Percentiles rank a stretch among this genome's conserved stretches.
These are phyloP conservation scores for Coprinopsis strossmayeri DNA, from an alignment of 768 basidiomycete genomes.

Conservation along the genomic window DNA sequence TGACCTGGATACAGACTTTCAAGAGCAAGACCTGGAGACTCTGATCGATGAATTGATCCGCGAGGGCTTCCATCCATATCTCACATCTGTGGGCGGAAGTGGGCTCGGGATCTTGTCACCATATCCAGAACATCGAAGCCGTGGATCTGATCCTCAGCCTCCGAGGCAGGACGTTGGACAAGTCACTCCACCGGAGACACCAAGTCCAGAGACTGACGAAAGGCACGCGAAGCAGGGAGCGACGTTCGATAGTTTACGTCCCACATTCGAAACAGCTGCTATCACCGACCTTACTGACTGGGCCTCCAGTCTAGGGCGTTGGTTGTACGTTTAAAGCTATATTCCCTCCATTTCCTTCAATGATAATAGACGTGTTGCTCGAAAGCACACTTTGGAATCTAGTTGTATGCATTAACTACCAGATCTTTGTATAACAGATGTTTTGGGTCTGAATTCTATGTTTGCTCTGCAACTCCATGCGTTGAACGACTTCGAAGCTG, in stretches of 20 bases:
- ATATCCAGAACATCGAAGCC: conserved; percentile 37
- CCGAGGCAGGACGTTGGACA: conserved; percentile 25
- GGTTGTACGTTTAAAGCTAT: conserved; percentile 47
- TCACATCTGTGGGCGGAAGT: conserved; percentile 89
- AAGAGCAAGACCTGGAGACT: conserved; percentile 45
- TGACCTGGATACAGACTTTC: conserved; percentile 52
- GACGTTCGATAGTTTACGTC: conserved; percentile 27
- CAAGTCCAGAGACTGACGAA: conserved; percentile 24
- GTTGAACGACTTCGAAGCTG: too few species aligned
- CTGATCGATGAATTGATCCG: conserved; percentile 55
- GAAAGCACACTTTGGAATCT: too few species aligned
- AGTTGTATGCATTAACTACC: too few species aligned
- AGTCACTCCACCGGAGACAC: conserved; percentile 46
- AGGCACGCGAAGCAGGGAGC: conserved; percentile 16
- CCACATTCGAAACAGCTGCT: conserved; percentile 37
- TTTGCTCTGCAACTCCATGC: too few species aligned
- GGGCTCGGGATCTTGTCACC: conserved; percentile 84
- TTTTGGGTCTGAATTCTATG: too few species aligned
- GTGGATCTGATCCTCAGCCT: conserved; percentile 19
- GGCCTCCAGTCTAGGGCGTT: conserved; percentile 48
- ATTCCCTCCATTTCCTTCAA: neutral
- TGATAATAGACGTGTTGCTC: too few species aligned
- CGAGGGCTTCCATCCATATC: conserved; percentile 74
- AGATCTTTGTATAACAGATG: too few species aligned
- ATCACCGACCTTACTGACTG: conserved; percentile 42